Conservation (phyloP, 805 yeast genomes). For the Wickerhamiella kurtzmanii region DNA sequence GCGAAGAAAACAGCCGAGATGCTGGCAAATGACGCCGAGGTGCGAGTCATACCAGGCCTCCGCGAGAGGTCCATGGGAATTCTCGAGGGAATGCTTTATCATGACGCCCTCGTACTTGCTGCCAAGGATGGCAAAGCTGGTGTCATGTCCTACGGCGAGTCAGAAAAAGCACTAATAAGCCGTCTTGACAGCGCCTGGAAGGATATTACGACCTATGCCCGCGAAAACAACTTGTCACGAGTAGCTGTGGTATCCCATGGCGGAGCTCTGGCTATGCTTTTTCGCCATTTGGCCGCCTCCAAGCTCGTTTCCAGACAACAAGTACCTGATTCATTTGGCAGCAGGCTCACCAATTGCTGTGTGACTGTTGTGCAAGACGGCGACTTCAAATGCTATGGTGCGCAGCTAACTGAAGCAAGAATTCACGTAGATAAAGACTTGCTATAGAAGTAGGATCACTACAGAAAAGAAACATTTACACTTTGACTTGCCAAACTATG, state of each 20-base stretch:
- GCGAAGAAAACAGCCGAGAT: conserved; percentile 18
- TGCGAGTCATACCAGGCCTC: conserved; percentile 4
- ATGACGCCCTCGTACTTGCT: conserved; percentile 10
- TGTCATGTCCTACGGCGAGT: conserved; percentile 16
- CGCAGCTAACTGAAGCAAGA: conserved; percentile 9
- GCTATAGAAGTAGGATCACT: too few relatives aligned
- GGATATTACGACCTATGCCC: conserved; percentile 1
- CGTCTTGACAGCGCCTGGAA: conserved; percentile 11
- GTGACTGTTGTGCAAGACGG: conserved; percentile 13
- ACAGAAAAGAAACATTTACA: too few relatives aligned
- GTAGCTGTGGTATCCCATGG: conserved; percentile 19
- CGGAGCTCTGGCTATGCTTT: conserved; percentile 13
- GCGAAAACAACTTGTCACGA: conserved; percentile 3
- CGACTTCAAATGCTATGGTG: conserved; percentile 10
- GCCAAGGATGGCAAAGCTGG: conserved; percentile 4
- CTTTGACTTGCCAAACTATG: too few relatives aligned
- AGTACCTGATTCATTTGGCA: neutral
- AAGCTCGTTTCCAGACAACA: neutral
- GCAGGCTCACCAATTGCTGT: conserved; percentile 15
- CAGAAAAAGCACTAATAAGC: conserved; percentile 3
- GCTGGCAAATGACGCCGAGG: conserved; percentile 5
- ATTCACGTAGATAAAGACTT: neutral
- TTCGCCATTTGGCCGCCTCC: conserved; percentile 5
- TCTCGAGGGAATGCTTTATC: conserved; percentile 13
- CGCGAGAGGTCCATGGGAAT: conserved; percentile 19